Evolutionary conservation across 1,139 yeast species (phyloP).

Genomic region (Magnusiomyces ingens): DNA sequence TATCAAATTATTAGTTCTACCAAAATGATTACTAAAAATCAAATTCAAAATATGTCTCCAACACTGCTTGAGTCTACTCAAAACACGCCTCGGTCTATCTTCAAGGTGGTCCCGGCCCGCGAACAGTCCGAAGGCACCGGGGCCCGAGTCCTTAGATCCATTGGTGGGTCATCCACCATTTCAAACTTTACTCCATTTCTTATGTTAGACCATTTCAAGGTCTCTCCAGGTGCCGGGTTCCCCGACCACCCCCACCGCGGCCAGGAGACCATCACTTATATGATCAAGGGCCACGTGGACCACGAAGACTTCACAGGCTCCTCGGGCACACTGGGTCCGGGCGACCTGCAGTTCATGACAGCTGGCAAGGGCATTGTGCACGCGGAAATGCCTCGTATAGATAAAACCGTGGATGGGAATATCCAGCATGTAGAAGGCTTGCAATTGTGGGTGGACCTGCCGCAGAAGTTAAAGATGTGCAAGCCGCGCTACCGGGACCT

Average conservation of each 20-base stretch:
- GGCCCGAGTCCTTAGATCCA: slow-evolving; percentile 74
- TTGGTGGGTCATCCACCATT: slow-evolving; percentile 67
- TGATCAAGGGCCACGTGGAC: slow-evolving; percentile 67
- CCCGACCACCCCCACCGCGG: slow-evolving; percentile 94
- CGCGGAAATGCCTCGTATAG: slow-evolving; percentile 66
- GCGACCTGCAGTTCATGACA: slow-evolving; percentile 92
- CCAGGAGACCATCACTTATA: slow-evolving; percentile 77
- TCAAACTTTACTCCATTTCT: slow-evolving; percentile 78
- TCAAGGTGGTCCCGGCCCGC: slow-evolving; percentile 54
- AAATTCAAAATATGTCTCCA: no score
- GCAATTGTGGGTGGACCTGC: slow-evolving; percentile 85
- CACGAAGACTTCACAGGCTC: slow-evolving; percentile 91
- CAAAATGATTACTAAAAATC: no score
- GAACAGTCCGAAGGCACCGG: slow-evolving; percentile 88
- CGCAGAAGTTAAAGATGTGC: slow-evolving; percentile 55
- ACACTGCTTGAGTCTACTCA: no score
- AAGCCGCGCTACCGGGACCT: slow-evolving; percentile 75
- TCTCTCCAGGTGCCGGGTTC: slow-evolving; percentile 66
- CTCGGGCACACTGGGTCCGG: slow-evolving; percentile 68
- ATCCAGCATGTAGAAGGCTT: slow-evolving; percentile 49
- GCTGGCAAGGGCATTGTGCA: slow-evolving; percentile 89
- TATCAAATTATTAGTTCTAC: no score
- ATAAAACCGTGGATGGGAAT: background rate
- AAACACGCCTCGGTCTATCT: slow-evolving; percentile 42
- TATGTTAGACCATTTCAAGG: slow-evolving; percentile 73